Percentiles rank a stretch among this genome's conserved stretches.
phyloP scores from a whole-genome alignment of 345 rosid species.

The Melastoma malabathricum region DNA sequence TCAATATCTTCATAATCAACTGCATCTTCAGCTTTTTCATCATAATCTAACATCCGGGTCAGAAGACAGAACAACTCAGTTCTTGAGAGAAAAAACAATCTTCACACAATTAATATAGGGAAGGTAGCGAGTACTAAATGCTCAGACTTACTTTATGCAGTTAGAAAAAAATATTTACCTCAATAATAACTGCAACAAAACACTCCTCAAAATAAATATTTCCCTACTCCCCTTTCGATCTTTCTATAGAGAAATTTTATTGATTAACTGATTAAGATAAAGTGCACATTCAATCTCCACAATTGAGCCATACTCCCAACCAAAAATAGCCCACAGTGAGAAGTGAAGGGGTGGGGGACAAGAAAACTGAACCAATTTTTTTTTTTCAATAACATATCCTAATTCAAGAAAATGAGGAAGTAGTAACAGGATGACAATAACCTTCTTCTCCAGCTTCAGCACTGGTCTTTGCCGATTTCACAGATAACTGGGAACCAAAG shows the following conservation, averaged over 20 bases:
- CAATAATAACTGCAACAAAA: neutral
- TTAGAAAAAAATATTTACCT: neutral
- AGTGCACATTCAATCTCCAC: too few relatives aligned
- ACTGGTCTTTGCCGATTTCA: slow-evolving; percentile 42
- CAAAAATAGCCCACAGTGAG: too few relatives aligned
- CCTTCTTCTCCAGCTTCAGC: slow-evolving; percentile 90
- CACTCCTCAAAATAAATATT: too few relatives aligned
- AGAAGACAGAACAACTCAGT: slow-evolving; percentile 16
- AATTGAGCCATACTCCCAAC: too few relatives aligned
- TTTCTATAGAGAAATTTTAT: too few relatives aligned
- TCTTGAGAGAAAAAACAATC: neutral
- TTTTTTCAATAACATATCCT: too few relatives aligned
- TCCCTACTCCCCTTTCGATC: too few relatives aligned
- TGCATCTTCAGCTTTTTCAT: slow-evolving; percentile 88
- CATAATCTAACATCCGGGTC: slow-evolving; percentile 48
- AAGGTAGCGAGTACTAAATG: too few relatives aligned
- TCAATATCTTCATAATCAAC: slow-evolving; percentile 92
- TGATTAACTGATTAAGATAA: too few relatives aligned
- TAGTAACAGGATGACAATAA: slow-evolving; percentile 21
- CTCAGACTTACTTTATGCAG: neutral
- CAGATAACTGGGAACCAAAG: slow-evolving; percentile 54
- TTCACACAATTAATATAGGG: too few relatives aligned
- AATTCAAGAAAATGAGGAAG: slow-evolving; percentile 1
- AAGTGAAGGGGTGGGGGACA: neutral
- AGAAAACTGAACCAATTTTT: too few relatives aligned